Percentiles rank a stretch among this genome's conserved stretches.
Evolutionary conservation across 2,329 filamentous ascomycete species (phyloP).

Genomic region (Sporothrix luriei): DNA sequence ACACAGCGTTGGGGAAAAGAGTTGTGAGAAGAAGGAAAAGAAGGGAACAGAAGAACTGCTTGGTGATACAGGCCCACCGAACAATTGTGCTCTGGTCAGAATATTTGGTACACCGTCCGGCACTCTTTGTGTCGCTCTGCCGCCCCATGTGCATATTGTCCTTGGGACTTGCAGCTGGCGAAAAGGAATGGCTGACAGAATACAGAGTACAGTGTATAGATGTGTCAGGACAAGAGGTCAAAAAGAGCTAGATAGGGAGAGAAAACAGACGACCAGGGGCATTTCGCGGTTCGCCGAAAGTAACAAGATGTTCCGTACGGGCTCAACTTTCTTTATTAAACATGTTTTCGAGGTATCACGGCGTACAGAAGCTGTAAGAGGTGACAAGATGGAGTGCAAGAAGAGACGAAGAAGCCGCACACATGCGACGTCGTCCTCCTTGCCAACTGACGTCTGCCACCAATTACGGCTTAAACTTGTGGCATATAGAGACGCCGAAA

Average conservation of each 20-base stretch:
- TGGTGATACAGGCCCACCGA: slow-evolving; percentile 18
- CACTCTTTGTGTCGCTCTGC: background rate
- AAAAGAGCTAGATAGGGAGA: background rate
- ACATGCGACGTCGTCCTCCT: background rate
- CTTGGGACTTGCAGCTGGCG: slow-evolving; percentile 22
- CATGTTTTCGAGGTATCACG: slow-evolving; percentile 12
- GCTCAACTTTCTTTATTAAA: background rate
- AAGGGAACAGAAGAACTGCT: background rate
- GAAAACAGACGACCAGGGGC: background rate
- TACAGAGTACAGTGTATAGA: no score
- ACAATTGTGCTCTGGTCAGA: background rate
- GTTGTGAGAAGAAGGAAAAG: background rate
- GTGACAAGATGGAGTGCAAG: background rate
- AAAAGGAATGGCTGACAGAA: background rate
- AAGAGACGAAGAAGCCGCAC: background rate
- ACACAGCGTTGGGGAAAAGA: background rate
- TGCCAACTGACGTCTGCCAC: background rate
- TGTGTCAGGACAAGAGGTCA: background rate
- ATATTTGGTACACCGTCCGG: background rate
- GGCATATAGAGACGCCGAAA: background rate
- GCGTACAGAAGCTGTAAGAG: background rate
- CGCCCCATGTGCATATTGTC: background rate
- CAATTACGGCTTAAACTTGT: slow-evolving; percentile 1
- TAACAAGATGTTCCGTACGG: background rate
- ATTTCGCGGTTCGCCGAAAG: background rate